Percentiles rank a stretch among this genome's conserved stretches.
phyloP scores from a whole-genome alignment of 148 eudicot species.

The Mesembryanthemum crystallinum region DNA sequence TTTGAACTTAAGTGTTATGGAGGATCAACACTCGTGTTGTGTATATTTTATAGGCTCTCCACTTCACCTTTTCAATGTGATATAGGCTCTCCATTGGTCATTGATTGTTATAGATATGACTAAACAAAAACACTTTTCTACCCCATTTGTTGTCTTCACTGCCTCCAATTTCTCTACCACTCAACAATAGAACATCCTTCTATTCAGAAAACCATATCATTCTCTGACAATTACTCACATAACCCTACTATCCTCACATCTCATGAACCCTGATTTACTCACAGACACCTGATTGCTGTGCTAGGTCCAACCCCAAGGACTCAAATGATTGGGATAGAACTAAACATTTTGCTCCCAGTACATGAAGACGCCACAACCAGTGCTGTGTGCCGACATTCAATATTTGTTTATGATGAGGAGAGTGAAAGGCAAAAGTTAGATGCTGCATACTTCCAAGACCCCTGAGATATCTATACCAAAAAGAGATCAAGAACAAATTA shows the following conservation, averaged over 20 bases:
- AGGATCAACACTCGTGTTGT: too few relatives aligned
- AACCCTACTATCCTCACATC: neutral
- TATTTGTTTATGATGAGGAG: neutral
- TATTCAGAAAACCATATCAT: neutral
- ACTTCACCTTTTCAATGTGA: neutral
- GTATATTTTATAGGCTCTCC: too few relatives aligned
- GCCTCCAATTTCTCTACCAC: neutral
- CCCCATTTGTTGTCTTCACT: neutral
- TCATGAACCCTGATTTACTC: neutral
- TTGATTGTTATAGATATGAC: neutral
- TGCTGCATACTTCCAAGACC: neutral
- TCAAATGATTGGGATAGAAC: conserved; percentile 12
- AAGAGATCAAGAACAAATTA: neutral
- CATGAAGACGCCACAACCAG: conserved; percentile 20
- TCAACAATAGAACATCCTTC: neutral
- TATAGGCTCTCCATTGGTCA: neutral
- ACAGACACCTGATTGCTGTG: neutral
- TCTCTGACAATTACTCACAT: neutral
- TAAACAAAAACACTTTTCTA: neutral
- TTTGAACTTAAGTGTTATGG: too few relatives aligned
- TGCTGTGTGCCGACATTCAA: conserved; percentile 16
- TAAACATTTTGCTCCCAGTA: conserved; percentile 17
- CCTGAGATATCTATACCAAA: neutral
- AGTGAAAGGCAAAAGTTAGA: neutral
- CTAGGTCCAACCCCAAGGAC: conserved; percentile 8